A percentile compares a stretch with the other conserved stretches of the same genome.
Evolutionary conservation across 108 stramenopile genomes (phyloP).

Genomic region (Pseudonitzschia pungens): DNA sequence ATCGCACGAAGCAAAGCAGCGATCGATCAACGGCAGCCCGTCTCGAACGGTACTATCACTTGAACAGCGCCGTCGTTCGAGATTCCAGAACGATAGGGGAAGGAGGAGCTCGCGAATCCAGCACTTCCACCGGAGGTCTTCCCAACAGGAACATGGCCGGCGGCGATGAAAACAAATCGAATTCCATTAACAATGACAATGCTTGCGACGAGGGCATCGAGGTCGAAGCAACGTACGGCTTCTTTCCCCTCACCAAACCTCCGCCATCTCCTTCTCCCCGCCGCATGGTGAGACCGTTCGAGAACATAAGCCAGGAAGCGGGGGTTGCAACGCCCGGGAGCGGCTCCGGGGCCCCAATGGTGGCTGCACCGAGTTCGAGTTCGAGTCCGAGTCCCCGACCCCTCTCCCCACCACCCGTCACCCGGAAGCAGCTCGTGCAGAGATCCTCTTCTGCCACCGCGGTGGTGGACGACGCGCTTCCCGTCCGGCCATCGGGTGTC

Average conservation of each 20-base stretch:
- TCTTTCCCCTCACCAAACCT: conserved; percentile 39
- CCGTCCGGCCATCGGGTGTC: too few species aligned
- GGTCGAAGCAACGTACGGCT: conserved; percentile 20
- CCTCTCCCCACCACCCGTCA: background rate
- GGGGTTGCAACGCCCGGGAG: background rate
- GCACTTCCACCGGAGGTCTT: background rate
- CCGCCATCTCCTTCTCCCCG: conserved; percentile 17
- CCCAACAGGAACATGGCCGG: background rate
- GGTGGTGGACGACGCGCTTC: background rate
- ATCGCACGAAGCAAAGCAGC: conserved; percentile 18
- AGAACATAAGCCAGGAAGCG: background rate
- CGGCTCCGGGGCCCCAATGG: background rate
- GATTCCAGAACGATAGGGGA: background rate
- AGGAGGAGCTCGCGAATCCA: background rate
- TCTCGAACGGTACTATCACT: background rate
- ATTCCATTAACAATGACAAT: background rate
- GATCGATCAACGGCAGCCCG: background rate
- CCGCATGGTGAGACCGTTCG: background rate
- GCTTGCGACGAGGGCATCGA: conserved; percentile 4
- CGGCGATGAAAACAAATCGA: background rate
- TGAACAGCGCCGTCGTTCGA: background rate
- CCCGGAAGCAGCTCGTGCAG: background rate
- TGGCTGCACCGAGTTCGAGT: background rate
- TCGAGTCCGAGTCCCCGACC: background rate
- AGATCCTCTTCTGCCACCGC: conserved; percentile 2